These are phyloP conservation scores for Botryosphaeria dothidea DNA, from an alignment of 2,329 filamentous ascomycete species.

Conservation along the genomic window DNA sequence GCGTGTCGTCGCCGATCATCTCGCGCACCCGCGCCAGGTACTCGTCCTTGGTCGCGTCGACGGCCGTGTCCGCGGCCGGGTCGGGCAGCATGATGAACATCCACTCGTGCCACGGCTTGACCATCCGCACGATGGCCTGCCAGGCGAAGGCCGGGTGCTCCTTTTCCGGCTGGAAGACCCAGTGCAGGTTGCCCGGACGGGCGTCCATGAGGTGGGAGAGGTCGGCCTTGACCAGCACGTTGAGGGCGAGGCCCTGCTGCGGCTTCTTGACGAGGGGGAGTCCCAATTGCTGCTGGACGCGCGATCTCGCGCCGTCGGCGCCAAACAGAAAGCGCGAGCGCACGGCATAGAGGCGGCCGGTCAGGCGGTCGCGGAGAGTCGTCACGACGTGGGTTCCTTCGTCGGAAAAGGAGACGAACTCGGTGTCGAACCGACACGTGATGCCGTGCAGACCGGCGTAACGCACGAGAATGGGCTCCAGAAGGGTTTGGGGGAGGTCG, in stretches of 20 bases:
- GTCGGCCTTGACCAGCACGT: conserved; percentile 53
- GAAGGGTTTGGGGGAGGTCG: conserved; percentile 46
- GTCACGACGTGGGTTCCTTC: conserved; percentile 35
- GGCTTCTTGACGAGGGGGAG: conserved; percentile 49
- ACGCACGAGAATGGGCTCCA: conserved; percentile 46
- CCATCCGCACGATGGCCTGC: conserved; percentile 57
- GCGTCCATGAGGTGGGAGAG: conserved; percentile 51
- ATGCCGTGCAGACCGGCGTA: conserved; percentile 40
- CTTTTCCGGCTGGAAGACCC: conserved; percentile 57
- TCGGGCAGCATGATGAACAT: conserved; percentile 36
- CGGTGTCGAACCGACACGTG: conserved; percentile 43
- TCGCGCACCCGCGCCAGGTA: conserved; percentile 6
- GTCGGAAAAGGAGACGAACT: conserved; percentile 32
- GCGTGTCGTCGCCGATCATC: conserved; percentile 18
- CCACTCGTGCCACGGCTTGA: conserved; percentile 66
- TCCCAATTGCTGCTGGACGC: conserved; percentile 47
- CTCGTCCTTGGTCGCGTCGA: conserved; percentile 26
- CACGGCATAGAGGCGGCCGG: conserved; percentile 45
- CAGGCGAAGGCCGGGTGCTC: conserved; percentile 56
- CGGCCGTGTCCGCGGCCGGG: not conserved
- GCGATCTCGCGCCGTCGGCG: conserved; percentile 55
- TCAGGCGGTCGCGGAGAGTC: conserved; percentile 40
- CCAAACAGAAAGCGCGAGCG: conserved; percentile 60
- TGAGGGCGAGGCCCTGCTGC: conserved; percentile 52
- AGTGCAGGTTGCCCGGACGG: conserved; percentile 61